Base-by-base conservation (phyloP, 257 asterid species). In the Nicotiana tomentosiformis region DNA sequence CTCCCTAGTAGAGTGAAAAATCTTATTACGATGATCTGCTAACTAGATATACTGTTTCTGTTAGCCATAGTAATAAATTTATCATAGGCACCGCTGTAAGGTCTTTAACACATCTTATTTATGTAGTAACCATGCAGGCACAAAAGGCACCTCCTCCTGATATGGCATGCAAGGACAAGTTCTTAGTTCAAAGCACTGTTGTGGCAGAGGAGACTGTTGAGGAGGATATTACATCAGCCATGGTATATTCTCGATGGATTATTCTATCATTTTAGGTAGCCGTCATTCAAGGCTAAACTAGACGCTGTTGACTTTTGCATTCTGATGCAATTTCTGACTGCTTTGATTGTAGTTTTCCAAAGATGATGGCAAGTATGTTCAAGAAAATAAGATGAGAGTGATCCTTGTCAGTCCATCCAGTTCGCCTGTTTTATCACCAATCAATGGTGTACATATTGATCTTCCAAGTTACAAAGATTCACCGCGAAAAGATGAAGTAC, bases 91-190 rank as follows among this genome's bases (percentile, higher is more conserved):
- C 17, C 16, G 18, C 58, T 26, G 30, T 51, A 29, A 35, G 64
- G 26, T 10, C 46, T 79, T 49, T 26, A 61, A 32, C 79, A 32
- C 51, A 43, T 60, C 61, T 53, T 81, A 51, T 55, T 60, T 26
- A 77, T 85, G 86, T 64, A 90, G 92, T 90, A 35, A 86, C 89
- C 46, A 90, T 88, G 91, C 91, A 88, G 86, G 90, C 90, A 77
- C 90, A 83, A 82, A 79, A 77, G 76, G 81, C 65, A 35, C 77
- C 88, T 66, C 90, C 91, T 76, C 82, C 83, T 80, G 89, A 86
- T 57, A 56, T 85, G 87, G 77, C 57, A 43, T 90, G 91, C 90
- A 90, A 84, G 86, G 92, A 90, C 84, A 90, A 90, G 86, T 90
- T 90, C 81, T 88, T 90, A 70, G 69, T 90, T 72, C 92, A 86